A percentile compares a stretch with the other conserved stretches of the same genome.
phyloP scores from a whole-genome alignment of 306 rosid genomes.

The Cicer judaicum region DNA sequence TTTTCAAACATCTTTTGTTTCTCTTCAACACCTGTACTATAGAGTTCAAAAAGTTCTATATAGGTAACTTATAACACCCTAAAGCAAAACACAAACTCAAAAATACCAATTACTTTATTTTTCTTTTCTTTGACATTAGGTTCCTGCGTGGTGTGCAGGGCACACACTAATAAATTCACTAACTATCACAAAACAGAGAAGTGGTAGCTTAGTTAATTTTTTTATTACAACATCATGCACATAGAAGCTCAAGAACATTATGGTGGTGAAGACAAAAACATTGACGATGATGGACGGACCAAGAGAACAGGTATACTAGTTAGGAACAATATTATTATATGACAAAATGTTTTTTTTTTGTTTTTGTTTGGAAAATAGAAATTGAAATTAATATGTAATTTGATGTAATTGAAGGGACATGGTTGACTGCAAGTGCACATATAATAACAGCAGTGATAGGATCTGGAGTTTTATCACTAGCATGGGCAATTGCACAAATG shows the following conservation, averaged over 20 bases:
- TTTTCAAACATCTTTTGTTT: constrained; percentile 15
- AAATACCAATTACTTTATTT: background rate
- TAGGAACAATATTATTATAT: background rate
- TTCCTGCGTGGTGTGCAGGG: background rate
- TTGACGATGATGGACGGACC: constrained; percentile 85
- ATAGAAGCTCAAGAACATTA: constrained; percentile 60
- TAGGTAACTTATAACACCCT: constrained; percentile 9
- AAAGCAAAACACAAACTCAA: constrained; percentile 21
- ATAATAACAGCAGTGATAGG: constrained; percentile 97
- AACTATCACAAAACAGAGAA: background rate
- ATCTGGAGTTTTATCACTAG: constrained; percentile 89
- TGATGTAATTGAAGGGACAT: constrained; percentile 65
- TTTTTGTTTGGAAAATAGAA: background rate
- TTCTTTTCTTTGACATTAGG: background rate
- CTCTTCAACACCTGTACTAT: background rate
- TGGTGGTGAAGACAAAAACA: constrained; percentile 57
- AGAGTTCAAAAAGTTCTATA: constrained; percentile 27
- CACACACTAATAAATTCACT: background rate
- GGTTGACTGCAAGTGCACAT: constrained; percentile 97
- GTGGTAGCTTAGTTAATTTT: constrained; percentile 28
- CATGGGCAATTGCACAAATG: constrained; percentile 94
- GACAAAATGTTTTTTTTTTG: background rate
- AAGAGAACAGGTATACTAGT: constrained; percentile 71
- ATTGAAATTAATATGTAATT: no score
- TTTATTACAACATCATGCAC: constrained; percentile 65